These are phyloP conservation scores for Monosporascus sp. DNA, from an alignment of 2,329 filamentous ascomycete genomes.

Conservation along the genomic window DNA sequence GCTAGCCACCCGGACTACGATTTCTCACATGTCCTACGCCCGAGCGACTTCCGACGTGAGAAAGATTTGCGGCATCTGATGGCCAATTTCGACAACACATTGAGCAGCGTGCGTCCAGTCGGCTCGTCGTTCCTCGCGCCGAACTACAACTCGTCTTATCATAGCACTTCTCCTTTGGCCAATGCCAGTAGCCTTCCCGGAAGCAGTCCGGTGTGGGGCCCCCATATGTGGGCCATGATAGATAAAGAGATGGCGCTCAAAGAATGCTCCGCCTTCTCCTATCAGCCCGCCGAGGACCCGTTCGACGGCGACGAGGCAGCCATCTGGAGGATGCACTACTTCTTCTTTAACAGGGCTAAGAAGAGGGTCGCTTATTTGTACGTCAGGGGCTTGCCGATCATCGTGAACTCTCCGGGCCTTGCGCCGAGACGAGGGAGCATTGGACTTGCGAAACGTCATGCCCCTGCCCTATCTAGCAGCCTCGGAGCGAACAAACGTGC, in stretches of 20 bases:
- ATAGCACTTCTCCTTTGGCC: slow-evolving; percentile 30
- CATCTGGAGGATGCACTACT: slow-evolving; percentile 94
- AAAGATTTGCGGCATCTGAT: slow-evolving; percentile 75
- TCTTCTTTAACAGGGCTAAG: slow-evolving; percentile 90
- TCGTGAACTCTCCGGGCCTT: slow-evolving; percentile 36
- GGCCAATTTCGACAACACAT: slow-evolving; percentile 78
- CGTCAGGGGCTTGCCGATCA: slow-evolving; percentile 78
- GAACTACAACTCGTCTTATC: slow-evolving; percentile 36
- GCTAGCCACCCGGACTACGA: slow-evolving; percentile 96
- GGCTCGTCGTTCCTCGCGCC: slow-evolving; percentile 30
- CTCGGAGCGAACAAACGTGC: slow-evolving; percentile 71
- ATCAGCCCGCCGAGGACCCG: slow-evolving; percentile 82
- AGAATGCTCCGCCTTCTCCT: slow-evolving; percentile 85
- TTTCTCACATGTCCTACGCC: slow-evolving; percentile 86
- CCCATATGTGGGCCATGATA: slow-evolving; percentile 85
- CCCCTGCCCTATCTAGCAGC: slow-evolving; percentile 21
- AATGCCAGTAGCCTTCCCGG: slow-evolving; percentile 35
- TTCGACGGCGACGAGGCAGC: slow-evolving; percentile 89
- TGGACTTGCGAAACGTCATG: slow-evolving; percentile 25
- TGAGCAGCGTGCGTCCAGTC: slow-evolving; percentile 77
- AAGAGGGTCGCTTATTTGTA: slow-evolving; percentile 95
- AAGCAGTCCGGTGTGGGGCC: slow-evolving; percentile 69
- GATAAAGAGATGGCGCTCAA: slow-evolving; percentile 92
- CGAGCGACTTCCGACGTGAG: slow-evolving; percentile 85
- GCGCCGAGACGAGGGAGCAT: slow-evolving; percentile 23